A percentile compares a stretch with the other conserved stretches of the same genome.
Conservation (phyloP, 208 protist genomes). For the Acanthamoeba triangularis region DNA sequence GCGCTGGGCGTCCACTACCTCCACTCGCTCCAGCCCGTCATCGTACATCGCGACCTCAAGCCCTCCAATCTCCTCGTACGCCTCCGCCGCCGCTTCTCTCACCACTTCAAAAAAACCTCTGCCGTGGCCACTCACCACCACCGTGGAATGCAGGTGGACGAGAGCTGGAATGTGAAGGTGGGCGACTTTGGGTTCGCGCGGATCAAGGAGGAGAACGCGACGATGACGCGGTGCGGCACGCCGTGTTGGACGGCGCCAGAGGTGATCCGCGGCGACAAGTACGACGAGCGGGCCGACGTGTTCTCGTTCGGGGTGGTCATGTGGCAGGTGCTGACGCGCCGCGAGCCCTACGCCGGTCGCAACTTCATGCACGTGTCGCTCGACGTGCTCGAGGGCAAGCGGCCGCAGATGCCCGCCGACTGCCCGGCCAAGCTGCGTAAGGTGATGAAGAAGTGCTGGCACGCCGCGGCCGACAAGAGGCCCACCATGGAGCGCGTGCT, state of each 20-base stretch:
- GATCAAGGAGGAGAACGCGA: constrained; percentile 12
- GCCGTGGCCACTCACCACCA: too few relatives aligned
- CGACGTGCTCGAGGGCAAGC: constrained; percentile 68
- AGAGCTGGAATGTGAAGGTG: constrained; percentile 18
- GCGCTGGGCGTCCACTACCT: constrained; percentile 37
- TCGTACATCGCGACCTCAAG: constrained; percentile 39
- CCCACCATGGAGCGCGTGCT: constrained; percentile 10
- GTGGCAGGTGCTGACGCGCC: constrained; percentile 84
- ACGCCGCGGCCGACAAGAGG: constrained; percentile 43
- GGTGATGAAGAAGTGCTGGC: constrained; percentile 83
- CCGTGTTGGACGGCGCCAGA: not conserved
- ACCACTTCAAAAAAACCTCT: not conserved
- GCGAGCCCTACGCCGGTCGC: constrained; percentile 21
- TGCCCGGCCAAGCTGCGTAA: constrained; percentile 59
- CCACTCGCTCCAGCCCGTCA: not conserved
- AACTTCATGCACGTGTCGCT: constrained; percentile 2
- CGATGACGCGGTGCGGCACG: not conserved
- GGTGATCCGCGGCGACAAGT: not conserved
- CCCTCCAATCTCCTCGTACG: constrained; percentile 23
- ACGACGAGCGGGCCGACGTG: constrained; percentile 84
- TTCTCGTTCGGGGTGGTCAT: constrained; percentile 89
- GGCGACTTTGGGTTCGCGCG: not conserved
- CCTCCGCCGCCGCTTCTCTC: not conserved
- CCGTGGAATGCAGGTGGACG: not conserved
- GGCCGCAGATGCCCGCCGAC: constrained; percentile 78